Evolutionary conservation across 179 eudicot species (phyloP).

Genomic region (Amaranthus tricolor): DNA sequence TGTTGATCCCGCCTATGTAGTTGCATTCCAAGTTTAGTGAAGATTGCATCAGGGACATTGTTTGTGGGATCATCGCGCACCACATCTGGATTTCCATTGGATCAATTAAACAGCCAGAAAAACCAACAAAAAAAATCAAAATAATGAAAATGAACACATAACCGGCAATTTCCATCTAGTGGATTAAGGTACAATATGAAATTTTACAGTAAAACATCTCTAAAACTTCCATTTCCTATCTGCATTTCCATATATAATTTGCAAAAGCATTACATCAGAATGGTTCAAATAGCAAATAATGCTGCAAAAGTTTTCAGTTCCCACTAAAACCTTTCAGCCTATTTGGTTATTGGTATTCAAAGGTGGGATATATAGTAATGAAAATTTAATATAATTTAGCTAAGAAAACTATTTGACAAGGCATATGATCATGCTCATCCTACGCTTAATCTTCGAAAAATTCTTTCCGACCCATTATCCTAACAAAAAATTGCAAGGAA

Average conservation of each 20-base stretch:
- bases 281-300: neutral
- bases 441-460: too few relatives aligned
- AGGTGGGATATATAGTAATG: too few relatives aligned
- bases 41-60: slow-evolving; percentile 21
- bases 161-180: neutral
- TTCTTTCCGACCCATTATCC: too few relatives aligned
- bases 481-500: too few relatives aligned
- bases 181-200: neutral
- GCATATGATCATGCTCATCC: too few relatives aligned
- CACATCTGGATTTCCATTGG: slow-evolving; percentile 1
- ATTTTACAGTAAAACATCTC: neutral
- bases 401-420: too few relatives aligned
- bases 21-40: slow-evolving; percentile 84
- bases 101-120: neutral
- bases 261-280: neutral
- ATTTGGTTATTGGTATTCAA: too few relatives aligned
- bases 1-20: slow-evolving; percentile 78
- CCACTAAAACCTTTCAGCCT: neutral
- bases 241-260: neutral
- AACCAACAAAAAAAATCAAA: neutral
- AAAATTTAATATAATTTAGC: too few relatives aligned
- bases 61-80: slow-evolving; percentile 18
- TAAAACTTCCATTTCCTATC: neutral
- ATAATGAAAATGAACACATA: neutral
- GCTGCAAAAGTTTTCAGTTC: neutral